Evolutionary conservation across 2,329 filamentous ascomycete genomes (phyloP), one percentile per base, ranked within the genome.

Genomic region (Fusarium falciforme): DNA sequence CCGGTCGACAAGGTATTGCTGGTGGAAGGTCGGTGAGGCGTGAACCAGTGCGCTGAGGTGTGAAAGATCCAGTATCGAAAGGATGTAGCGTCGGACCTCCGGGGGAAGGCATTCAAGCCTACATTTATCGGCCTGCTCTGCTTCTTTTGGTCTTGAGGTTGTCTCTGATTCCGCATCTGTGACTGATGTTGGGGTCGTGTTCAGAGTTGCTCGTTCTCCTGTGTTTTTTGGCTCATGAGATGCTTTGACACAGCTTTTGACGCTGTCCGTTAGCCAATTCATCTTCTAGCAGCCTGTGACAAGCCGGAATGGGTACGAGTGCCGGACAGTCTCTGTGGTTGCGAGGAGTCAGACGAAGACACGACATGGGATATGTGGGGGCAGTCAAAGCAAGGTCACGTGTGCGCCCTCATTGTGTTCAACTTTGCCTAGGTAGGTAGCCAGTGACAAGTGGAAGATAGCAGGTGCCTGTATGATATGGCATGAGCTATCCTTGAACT

Each of bases 21-120:
- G 68, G 38, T 73, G 54, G 22, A 68, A 63, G 14, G 44, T 33
- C 6, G 68, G 65, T 6, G 70, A 73, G 14, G 67, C 61, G 8
- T 42, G 65, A 2, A 72, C 64, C 36, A 74, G 33, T n/a, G 52
- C 20, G 9, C 40, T 47, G 16, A 74, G 64, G 29, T 64, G 40
- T 42, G 57, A 3, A 33, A 74, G 27, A 5, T 52, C 31, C 36
- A 70, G n/a, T 8, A 38, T 61, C 7, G 49, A 52, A 47, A 74
- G 61, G 35, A 74, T 33, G 12, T 64, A 42, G 31, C 67, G 67
- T 9, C 57, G 59, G 16, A 72, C 44, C 22, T 68, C 66, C 4
- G 68, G 33, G n/a, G 60, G 61, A 17, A 55, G 49, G 10, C 27
- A 20, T 33, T 33, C 49, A 33, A 55, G 49, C 29, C n/a, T 12